Percentiles rank a stretch among this genome's conserved stretches.
These are phyloP conservation scores for Suillus spraguei DNA, from an alignment of 768 basidiomycete species.

Conservation along the genomic window DNA sequence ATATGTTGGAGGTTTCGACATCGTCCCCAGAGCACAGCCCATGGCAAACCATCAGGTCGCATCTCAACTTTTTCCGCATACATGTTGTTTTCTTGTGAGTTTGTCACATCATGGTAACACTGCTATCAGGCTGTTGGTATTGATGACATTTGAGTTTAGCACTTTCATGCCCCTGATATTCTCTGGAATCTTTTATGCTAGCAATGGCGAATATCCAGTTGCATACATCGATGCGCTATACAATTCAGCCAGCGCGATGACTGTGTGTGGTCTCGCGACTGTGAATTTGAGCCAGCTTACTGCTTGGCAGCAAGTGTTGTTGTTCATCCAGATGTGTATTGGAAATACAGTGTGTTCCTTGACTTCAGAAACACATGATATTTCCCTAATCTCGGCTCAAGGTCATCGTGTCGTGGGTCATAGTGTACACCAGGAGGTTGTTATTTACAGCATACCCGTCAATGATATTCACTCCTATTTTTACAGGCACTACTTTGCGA, in stretches of 20 bases:
- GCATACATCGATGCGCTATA: slow-evolving; percentile 79
- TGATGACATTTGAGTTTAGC: slow-evolving; percentile 39
- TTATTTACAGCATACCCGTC: slow-evolving; percentile 17
- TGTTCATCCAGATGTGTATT: slow-evolving; percentile 79
- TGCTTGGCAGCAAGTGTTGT: slow-evolving; percentile 64
- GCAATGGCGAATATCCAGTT: slow-evolving; percentile 73
- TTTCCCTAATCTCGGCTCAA: slow-evolving; percentile 28
- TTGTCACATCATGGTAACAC: not conserved
- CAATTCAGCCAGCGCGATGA: slow-evolving; percentile 76
- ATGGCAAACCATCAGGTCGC: slow-evolving; percentile 35
- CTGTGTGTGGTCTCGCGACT: slow-evolving; percentile 75
- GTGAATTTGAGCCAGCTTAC: slow-evolving; percentile 72
- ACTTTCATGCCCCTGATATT: slow-evolving; percentile 78
- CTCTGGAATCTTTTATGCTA: slow-evolving; percentile 81
- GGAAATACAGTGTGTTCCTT: slow-evolving; percentile 66
- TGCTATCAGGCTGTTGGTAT: not conserved
- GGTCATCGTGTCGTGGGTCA: slow-evolving; percentile 82
- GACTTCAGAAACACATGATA: slow-evolving; percentile 1
- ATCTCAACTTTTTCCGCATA: slow-evolving; percentile 70
- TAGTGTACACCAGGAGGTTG: slow-evolving; percentile 77
- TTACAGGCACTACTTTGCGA: slow-evolving; percentile 69
- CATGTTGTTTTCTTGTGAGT: slow-evolving; percentile 66
- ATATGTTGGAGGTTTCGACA: slow-evolving; percentile 1
- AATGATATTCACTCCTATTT: slow-evolving; percentile 1
- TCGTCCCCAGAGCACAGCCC: slow-evolving; percentile 13